Evolutionary conservation across 2,329 filamentous ascomycete species (phyloP), one percentile per base, ranked within the genome.

Genomic region (Sclerotinia sclerotiorum): DNA sequence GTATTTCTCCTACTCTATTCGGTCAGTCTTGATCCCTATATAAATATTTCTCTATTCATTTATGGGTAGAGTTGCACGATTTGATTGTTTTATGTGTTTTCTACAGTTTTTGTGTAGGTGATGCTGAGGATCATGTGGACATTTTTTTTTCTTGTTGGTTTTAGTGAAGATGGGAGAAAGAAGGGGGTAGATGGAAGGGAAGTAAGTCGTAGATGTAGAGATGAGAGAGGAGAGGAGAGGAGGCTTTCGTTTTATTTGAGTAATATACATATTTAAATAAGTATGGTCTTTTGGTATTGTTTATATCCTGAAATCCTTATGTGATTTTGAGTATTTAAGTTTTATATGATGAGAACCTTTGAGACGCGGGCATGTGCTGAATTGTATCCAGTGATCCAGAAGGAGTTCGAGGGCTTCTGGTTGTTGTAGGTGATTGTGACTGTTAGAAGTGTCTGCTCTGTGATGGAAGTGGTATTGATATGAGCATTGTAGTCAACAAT

Each of bases 391-490:
- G 35, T 67, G 60, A 54, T 70, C 69, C 0, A 70, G 65, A 27
- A 72, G 65, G 7, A 70, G 44, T 52, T 68, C 63, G 29, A 72
- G 67, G 17, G 70, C 64, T 58, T 65, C 64, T 72, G 68, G 44
- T 46, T 72, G 52, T 72, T 72, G 35, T 71, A 65, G 17, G 46
- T 67, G 35, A 72, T 71, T 27, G 70, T 65, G 3, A 62, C 65
- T 2, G 66, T 69, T 11, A 72, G 55, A 39, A 61, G 54, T 21
- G 57, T 69, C 8, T 17, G 17, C 4, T 24, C 35, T 24, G 24
- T 51, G 19, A 35, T 63, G 11, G 24, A 27, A n/a, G 56, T 64
- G 10, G 42, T 63, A 60, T 69, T 69, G 58, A 71, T 62, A 32
- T 72, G 21, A 39, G 69, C 69, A 3, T 56, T 56, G 46, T 71